Evolutionary conservation across 768 basidiomycete species (phyloP).

Genomic region (Calvatia gigantea): DNA sequence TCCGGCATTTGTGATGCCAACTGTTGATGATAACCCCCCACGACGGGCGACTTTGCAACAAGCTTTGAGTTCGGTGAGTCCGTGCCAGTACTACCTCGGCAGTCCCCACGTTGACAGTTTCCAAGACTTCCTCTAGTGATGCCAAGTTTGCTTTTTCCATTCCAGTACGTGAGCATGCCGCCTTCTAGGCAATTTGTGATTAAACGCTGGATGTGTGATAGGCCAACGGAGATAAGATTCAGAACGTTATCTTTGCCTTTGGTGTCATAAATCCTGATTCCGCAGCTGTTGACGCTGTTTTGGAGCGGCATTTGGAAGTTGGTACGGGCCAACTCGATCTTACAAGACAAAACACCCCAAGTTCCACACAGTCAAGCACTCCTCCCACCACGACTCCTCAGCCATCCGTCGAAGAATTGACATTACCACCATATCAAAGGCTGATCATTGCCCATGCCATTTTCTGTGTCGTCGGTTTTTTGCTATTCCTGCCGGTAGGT

Average conservation of each 20-base stretch:
- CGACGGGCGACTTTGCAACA: conserved; percentile 41
- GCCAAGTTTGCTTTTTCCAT: conserved; percentile 50
- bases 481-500: conserved; percentile 50
- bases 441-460: conserved; percentile 54
- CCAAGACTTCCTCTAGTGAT: conserved; percentile 36
- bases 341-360: conserved; percentile 28
- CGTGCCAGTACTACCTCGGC: not conserved
- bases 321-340: conserved; percentile 46
- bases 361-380: conserved; percentile 13
- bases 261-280: conserved; percentile 45
- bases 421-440: conserved; percentile 44
- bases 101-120: conserved; percentile 11
- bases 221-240: conserved; percentile 38
- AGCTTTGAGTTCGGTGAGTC: conserved; percentile 35
- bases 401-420: conserved; percentile 19
- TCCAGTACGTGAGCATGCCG: conserved; percentile 31
- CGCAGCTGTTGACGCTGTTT: conserved; percentile 37
- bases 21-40: conserved; percentile 48
- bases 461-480: conserved; percentile 45
- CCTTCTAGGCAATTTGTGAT: not conserved
- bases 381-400: conserved; percentile 14
- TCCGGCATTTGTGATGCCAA: conserved; percentile 50
- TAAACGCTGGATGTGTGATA: conserved; percentile 17
- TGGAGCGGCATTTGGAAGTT: conserved; percentile 45
- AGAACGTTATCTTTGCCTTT: conserved; percentile 59